A percentile compares a stretch with the other conserved stretches of the same genome.
phyloP scores from a whole-genome alignment of 441 rosid species.

The Jatropha podagrica region DNA sequence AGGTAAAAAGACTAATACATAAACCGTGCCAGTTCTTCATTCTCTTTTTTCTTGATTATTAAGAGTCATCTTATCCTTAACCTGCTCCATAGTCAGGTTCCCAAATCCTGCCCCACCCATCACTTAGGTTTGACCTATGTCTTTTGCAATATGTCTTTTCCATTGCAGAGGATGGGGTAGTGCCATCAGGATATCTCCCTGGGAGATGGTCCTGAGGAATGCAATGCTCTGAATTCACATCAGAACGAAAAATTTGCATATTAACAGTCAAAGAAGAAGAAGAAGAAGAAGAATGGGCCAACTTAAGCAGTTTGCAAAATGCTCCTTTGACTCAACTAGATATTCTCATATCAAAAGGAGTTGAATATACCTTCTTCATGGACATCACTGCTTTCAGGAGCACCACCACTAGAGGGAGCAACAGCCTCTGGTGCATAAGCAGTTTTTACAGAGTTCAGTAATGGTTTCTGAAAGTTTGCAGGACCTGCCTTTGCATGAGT shows the following conservation, averaged over 20 bases:
- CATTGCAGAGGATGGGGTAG: conserved; percentile 4
- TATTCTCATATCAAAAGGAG: conserved; percentile 14
- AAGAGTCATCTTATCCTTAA: not conserved
- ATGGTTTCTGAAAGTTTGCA: conserved; percentile 33
- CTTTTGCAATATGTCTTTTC: not conserved
- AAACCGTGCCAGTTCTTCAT: conserved; percentile 17
- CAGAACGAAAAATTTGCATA: not conserved
- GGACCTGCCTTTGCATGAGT: conserved; percentile 39
- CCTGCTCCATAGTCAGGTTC: conserved; percentile 1
- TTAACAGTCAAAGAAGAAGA: not conserved
- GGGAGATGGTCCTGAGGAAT: not conserved
- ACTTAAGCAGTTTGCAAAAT: not conserved
- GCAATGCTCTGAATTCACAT: conserved; percentile 1
- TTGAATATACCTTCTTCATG: conserved; percentile 55
- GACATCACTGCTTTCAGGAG: conserved; percentile 52
- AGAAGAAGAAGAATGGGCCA: not conserved
- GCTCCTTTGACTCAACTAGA: not conserved
- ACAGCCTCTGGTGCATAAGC: conserved; percentile 35
- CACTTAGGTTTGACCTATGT: not conserved
- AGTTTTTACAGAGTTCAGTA: conserved; percentile 37
- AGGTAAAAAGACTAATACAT: not conserved
- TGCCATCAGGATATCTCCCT: conserved; percentile 8
- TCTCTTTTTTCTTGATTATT: not conserved
- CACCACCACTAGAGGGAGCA: conserved; percentile 36
- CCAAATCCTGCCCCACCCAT: not conserved